Conservation (phyloP, 2,329 filamentous ascomycete genomes). For the Alternaria angustiovoidea region DNA sequence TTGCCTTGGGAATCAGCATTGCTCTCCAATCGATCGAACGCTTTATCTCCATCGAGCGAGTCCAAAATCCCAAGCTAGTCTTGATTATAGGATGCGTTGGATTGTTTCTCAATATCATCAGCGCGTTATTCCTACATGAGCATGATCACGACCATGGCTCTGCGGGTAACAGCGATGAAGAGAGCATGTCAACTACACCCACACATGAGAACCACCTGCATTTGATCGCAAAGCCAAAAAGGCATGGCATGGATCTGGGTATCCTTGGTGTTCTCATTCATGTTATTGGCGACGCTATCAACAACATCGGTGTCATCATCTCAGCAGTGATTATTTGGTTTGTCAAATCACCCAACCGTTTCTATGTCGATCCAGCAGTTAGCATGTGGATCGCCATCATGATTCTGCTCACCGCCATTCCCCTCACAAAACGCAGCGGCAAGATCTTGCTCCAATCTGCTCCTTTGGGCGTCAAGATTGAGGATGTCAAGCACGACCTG, state of each 20-base stretch:
- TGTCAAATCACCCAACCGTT: constrained; percentile 63
- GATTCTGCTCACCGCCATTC: constrained; percentile 71
- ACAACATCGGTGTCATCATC: constrained; percentile 78
- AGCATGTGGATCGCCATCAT: constrained; percentile 76
- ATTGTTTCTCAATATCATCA: constrained; percentile 72
- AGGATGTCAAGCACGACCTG: constrained; percentile 73
- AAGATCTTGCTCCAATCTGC: constrained; percentile 73
- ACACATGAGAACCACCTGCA: constrained; percentile 42
- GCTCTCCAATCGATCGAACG: constrained; percentile 76
- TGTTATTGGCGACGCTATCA: constrained; percentile 75
- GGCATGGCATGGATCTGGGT: constrained; percentile 64
- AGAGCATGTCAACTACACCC: constrained; percentile 17
- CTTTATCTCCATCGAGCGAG: constrained; percentile 65
- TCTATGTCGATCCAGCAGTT: constrained; percentile 76
- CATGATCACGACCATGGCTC: constrained; percentile 55
- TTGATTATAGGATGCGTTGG: constrained; percentile 75
- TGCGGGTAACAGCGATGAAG: constrained; percentile 27
- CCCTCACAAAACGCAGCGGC: constrained; percentile 68
- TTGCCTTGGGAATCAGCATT: constrained; percentile 76
- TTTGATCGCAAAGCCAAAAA: constrained; percentile 28
- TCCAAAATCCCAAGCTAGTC: constrained; percentile 71
- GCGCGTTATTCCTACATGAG: constrained; percentile 68
- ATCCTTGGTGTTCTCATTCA: constrained; percentile 76
- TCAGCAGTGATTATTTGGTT: constrained; percentile 75
- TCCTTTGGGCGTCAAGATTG: constrained; percentile 65